Conservation (phyloP, 495 filamentous ascomycete species). For the Aspergillus taichungensis region DNA sequence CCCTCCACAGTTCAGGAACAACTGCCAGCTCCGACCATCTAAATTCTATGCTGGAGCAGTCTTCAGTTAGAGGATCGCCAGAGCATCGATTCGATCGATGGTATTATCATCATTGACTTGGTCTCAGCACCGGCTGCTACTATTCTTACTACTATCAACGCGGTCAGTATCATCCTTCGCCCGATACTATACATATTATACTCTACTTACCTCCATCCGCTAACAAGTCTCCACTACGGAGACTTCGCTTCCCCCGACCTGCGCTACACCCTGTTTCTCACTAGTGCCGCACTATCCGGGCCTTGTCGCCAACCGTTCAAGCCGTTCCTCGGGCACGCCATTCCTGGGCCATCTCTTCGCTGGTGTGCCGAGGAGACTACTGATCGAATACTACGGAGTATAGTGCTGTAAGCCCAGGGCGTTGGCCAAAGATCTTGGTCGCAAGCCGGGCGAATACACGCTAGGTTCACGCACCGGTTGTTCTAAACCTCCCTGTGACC, state of each 20-base stretch:
- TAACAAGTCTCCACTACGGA: slow-evolving; percentile 10
- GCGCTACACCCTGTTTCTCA: slow-evolving; percentile 25
- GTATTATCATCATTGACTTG: too few species aligned
- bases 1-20: too few species aligned
- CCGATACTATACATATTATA: not conserved
- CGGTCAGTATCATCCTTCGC: not conserved
- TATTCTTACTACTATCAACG: too few species aligned
- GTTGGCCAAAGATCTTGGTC: slow-evolving; percentile 27
- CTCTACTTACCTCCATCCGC: slow-evolving; percentile 1
- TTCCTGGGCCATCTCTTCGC: slow-evolving; percentile 18
- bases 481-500: slow-evolving; percentile 7
- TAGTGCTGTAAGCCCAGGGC: slow-evolving; percentile 1
- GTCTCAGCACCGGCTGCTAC: too few species aligned
- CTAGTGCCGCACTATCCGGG: slow-evolving; percentile 17
- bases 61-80: too few species aligned
- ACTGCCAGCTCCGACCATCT: too few species aligned
- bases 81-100: too few species aligned
- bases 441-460: slow-evolving; percentile 27
- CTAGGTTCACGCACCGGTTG: slow-evolving; percentile 27
- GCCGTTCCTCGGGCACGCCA: slow-evolving; percentile 37
- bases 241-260: slow-evolving; percentile 28
- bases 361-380: slow-evolving; percentile 10
- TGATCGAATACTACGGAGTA: slow-evolving; percentile 4
- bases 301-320: slow-evolving; percentile 14
- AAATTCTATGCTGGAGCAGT: too few species aligned